Conservation (phyloP, 23 red algal species). For the Gracilaria domingensis region DNA sequence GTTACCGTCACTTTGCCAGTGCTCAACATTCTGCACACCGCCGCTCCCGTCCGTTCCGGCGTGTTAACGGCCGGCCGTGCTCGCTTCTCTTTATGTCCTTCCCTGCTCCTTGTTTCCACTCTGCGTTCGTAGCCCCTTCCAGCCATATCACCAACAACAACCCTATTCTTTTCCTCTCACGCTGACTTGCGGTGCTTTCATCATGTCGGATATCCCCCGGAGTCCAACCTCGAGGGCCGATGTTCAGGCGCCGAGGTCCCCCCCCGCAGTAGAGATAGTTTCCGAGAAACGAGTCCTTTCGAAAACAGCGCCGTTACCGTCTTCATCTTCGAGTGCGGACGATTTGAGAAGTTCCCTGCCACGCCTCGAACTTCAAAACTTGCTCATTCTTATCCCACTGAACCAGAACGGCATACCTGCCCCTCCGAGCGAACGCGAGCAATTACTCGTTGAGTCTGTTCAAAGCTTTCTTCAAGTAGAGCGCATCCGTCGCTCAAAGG, state of each 20-base stretch:
- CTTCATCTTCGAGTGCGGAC: neutral
- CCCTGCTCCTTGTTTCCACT: neutral
- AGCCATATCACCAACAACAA: neutral
- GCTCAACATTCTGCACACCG: too few species aligned
- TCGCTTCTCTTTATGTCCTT: neutral
- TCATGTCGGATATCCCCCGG: neutral
- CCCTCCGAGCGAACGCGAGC: conserved; percentile 7
- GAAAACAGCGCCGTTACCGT: conserved; percentile 8
- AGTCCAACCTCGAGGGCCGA: conserved; percentile 12
- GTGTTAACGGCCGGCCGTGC: neutral
- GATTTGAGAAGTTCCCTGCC: neutral
- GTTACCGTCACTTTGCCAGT: too few species aligned
- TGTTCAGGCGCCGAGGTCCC: neutral
- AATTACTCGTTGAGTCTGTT: conserved; percentile 6
- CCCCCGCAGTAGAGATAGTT: conserved; percentile 20
- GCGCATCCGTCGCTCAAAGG: conserved; percentile 28
- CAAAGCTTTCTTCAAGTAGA: conserved; percentile 26
- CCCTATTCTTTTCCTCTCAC: neutral
- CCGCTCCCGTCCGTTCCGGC: neutral
- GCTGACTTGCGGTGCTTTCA: neutral
- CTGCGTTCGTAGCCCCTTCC: neutral
- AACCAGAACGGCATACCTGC: too few species aligned
- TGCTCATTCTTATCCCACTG: conserved; percentile 11
- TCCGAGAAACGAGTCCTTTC: neutral
- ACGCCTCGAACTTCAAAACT: conserved; percentile 30